A percentile compares a stretch with the other conserved stretches of the same genome.
Conservation (phyloP, 495 filamentous ascomycete species). For the Thermothielavioides terrestris region DNA sequence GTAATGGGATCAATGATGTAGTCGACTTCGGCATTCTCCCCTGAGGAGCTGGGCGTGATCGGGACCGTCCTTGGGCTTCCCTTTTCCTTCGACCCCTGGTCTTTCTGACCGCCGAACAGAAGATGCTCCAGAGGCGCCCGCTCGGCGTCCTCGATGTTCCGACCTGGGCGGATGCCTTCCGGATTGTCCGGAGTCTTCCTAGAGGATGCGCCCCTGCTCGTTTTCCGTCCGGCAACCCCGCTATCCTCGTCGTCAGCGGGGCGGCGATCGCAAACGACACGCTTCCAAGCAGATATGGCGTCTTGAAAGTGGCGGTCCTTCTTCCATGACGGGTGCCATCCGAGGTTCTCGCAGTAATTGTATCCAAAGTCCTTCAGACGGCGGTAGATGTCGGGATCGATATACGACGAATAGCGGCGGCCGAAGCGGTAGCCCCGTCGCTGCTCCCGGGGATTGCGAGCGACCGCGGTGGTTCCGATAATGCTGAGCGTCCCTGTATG, state of each 20-base stretch:
- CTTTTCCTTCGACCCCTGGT: not conserved
- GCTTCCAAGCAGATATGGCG: slow-evolving; percentile 24
- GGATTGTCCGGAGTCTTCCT: slow-evolving; percentile 22
- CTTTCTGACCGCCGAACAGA: slow-evolving; percentile 20
- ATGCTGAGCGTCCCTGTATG: slow-evolving; percentile 10
- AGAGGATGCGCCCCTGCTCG: slow-evolving; percentile 13
- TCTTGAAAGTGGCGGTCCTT: slow-evolving; percentile 23
- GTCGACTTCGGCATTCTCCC: slow-evolving; percentile 14
- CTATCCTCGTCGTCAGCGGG: not conserved
- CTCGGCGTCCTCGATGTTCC: slow-evolving; percentile 33
- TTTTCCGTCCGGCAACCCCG: slow-evolving; percentile 6
- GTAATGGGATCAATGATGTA: slow-evolving; percentile 55
- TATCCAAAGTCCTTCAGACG: slow-evolving; percentile 31
- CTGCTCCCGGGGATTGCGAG: slow-evolving; percentile 28
- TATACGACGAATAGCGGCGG: slow-evolving; percentile 32
- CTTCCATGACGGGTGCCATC: slow-evolving; percentile 32
- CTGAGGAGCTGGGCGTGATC: not conserved
- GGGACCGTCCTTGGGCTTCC: not conserved
- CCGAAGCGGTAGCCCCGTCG: slow-evolving; percentile 39
- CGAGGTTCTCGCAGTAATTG: slow-evolving; percentile 33
- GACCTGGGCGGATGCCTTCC: slow-evolving; percentile 26
- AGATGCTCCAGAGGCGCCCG: slow-evolving; percentile 26
- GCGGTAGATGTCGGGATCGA: slow-evolving; percentile 29
- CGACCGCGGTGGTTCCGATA: slow-evolving; percentile 8
- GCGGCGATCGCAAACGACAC: slow-evolving; percentile 32